Conservation (phyloP, 805 yeast species). For the Kluyveromyces aestuarii region DNA sequence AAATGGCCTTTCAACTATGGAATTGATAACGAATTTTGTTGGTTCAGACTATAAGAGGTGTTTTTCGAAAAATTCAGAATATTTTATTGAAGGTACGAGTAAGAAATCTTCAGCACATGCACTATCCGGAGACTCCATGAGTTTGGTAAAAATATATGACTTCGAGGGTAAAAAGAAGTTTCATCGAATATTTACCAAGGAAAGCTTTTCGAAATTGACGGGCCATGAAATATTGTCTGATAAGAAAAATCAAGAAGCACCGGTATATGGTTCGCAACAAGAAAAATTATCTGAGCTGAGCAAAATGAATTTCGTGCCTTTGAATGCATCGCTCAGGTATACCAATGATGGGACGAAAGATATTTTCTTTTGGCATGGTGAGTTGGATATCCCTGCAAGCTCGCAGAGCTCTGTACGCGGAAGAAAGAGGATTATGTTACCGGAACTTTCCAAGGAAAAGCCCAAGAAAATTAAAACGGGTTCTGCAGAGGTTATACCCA, state of each 20-base stretch:
- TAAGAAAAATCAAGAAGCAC: constrained; percentile 11
- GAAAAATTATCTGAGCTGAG: constrained; percentile 15
- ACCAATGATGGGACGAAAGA: constrained; percentile 11
- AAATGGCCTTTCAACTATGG: constrained; percentile 54
- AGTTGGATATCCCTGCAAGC: constrained; percentile 13
- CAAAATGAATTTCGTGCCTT: constrained; percentile 16
- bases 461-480: not conserved
- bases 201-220: constrained; percentile 29
- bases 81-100: constrained; percentile 34
- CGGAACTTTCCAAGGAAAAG: not conserved
- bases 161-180: constrained; percentile 67
- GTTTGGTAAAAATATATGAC: constrained; percentile 55
- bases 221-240: constrained; percentile 16
- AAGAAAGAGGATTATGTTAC: constrained; percentile 6
- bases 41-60: constrained; percentile 50
- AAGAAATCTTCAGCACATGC: constrained; percentile 9
- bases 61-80: constrained; percentile 42
- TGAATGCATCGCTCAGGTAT: constrained; percentile 23
- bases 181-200: constrained; percentile 51
- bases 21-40: constrained; percentile 37
- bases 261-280: constrained; percentile 2
- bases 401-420: constrained; percentile 8
- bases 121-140: constrained; percentile 19
- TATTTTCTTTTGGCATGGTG: constrained; percentile 28
- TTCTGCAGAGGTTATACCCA: not conserved